Conservation (phyloP, 495 filamentous ascomycete species). For the Tuber microsphaerosporum region DNA sequence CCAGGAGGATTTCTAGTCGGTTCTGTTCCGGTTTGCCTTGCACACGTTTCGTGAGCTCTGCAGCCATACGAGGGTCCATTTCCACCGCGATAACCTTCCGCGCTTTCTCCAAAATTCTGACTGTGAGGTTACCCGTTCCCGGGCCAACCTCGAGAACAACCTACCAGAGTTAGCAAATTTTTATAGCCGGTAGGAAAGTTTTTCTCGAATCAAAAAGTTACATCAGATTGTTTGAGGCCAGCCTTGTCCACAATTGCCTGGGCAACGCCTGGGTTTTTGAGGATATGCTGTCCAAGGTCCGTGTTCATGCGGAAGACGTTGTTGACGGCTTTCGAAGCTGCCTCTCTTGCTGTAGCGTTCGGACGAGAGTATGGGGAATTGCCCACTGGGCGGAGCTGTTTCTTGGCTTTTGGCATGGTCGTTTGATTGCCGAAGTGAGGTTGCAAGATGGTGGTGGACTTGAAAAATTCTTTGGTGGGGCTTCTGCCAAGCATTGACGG, state of each 20-base stretch:
- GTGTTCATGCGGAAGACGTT: slow-evolving; percentile 85
- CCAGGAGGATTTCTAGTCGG: slow-evolving; percentile 73
- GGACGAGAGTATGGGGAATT: slow-evolving; percentile 27
- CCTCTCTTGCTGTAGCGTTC: slow-evolving; percentile 19
- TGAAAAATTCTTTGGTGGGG: background rate
- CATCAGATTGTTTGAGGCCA: slow-evolving; percentile 79
- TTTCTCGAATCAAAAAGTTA: slow-evolving; percentile 29
- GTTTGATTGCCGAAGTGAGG: background rate
- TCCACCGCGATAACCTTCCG: slow-evolving; percentile 86
- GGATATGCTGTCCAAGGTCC: slow-evolving; percentile 80
- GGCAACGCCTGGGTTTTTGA: slow-evolving; percentile 91
- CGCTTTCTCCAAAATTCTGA: slow-evolving; percentile 77
- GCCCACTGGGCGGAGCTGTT: slow-evolving; percentile 11
- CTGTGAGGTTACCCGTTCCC: slow-evolving; percentile 80
- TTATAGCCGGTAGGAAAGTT: background rate
- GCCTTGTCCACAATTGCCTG: slow-evolving; percentile 84
- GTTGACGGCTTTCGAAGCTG: slow-evolving; percentile 53
- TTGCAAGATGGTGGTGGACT: background rate
- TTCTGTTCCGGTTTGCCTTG: slow-evolving; percentile 76
- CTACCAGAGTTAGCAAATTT: slow-evolving; percentile 30
- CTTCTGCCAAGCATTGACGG: background rate
- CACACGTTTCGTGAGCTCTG: slow-evolving; percentile 89
- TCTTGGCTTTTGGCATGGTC: slow-evolving; percentile 32
- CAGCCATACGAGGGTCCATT: slow-evolving; percentile 92
- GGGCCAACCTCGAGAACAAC: slow-evolving; percentile 68